Base-by-base conservation (phyloP, 495 filamentous ascomycete genomes). In the Talaromyces nanjingensis region DNA sequence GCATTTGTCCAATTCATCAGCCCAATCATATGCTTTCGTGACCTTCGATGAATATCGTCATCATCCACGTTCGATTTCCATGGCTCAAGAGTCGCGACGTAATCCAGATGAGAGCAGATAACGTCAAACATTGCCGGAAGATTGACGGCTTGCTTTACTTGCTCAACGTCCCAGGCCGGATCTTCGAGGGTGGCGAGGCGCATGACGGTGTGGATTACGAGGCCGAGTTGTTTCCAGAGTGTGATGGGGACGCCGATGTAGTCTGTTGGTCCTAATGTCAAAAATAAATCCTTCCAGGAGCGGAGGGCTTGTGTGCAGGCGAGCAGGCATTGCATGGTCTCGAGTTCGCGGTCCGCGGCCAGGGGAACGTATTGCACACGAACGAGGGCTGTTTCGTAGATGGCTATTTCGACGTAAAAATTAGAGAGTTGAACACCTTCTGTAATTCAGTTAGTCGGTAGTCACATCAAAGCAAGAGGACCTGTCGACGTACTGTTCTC, bases 121-220 rank as follows among this genome's bases (percentile, higher is more conserved):
- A 65, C 67, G 42, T 76, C 74, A 22, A 71, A 67, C 16, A 73
- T 65, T 0, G 33, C 56, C 0, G 77, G 64, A 39, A 78, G 54
- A 54, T 79, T 72, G 8, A 77, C 49, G 29, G 60, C 63, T 39
- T 66, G 64, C 5, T 68, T 63, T 4, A 76, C 70, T 0, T 64
- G 62, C 8, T 54, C 65, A 25, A 71, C 65, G 64, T 76, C 71
- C 74, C 77, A 78, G 6, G 65, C 67, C 20, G 72, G 71, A 34
- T 79, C 74, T 16, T 77, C 71, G 1, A 74, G 39, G 1, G 70
- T 54, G 4, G 66, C 67, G 22, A 79, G 71, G 14, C 64, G 68
- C 18, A 66, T 66, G 7, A 77, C 64, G 0, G 66, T 59, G 29
- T 71, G 56, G 3, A 75, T 33, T 59, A 70, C 69, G 31, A 72